Conservation (phyloP, 1,284 basidiomycete genomes). For the Apiotrichum sp. region DNA sequence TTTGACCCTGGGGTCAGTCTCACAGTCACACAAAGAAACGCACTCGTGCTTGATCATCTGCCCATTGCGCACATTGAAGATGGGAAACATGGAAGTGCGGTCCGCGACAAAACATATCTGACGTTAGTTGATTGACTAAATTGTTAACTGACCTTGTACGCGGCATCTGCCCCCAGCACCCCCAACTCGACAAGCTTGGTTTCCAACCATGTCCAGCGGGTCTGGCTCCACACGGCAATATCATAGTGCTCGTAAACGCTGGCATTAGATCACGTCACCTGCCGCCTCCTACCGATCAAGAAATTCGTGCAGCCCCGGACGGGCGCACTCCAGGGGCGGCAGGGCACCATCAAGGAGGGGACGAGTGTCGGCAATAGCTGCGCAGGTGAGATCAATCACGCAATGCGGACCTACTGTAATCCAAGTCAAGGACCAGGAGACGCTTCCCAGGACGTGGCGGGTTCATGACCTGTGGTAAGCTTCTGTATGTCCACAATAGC, state of each 20-base stretch:
- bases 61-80: constrained; percentile 63
- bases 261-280: constrained; percentile 51
- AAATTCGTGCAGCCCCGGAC: constrained; percentile 78
- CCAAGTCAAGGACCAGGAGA: constrained; percentile 77
- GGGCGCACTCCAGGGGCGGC: constrained; percentile 69
- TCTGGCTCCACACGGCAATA: constrained; percentile 74
- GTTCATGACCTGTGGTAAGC: constrained; percentile 58
- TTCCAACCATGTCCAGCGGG: constrained; percentile 87
- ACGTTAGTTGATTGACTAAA: constrained; percentile 3
- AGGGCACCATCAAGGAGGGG: constrained; percentile 69
- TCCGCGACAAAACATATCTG: constrained; percentile 59
- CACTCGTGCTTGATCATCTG: constrained; percentile 67
- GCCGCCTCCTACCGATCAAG: constrained; percentile 52
- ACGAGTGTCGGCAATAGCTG: constrained; percentile 76
- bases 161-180: constrained; percentile 64
- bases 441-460: constrained; percentile 69
- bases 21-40: constrained; percentile 1
- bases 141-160: constrained; percentile 58
- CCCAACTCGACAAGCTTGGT: constrained; percentile 80
- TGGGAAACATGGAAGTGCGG: constrained; percentile 78
- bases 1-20: constrained; percentile 57
- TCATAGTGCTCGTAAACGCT: constrained; percentile 73
- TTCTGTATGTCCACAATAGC: constrained; percentile 51
- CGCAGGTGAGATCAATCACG: constrained; percentile 46
- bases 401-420: constrained; percentile 62